Base-by-base conservation (phyloP, 495 filamentous ascomycete species). In the Hyaloscypha hepaticicola region DNA sequence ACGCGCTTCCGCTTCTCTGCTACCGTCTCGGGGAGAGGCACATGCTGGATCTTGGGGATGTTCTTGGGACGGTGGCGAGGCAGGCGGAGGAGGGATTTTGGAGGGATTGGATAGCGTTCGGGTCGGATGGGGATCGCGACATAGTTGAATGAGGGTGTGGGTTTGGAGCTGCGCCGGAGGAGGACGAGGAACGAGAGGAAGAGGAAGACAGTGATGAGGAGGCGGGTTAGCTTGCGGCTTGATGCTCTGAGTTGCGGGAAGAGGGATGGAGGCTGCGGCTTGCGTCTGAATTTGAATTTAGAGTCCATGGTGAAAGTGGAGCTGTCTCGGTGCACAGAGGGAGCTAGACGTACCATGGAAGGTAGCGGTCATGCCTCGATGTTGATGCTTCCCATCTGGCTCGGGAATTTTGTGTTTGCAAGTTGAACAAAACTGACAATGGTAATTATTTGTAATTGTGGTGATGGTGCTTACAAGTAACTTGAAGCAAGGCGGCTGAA, bases 1-100 rank as follows among this genome's bases (percentile, higher is more conserved):
- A 87, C 67, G 12, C 91, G 86, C 67, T 83, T 79, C 64, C 80
- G 79, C 65, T 83, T 87, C n/a, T 80, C 55, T 9, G 28, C 28
- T 3, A 28, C 4, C 9, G 66, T 66, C 49, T 71, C 69, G 3
- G 38, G 14, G 8, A 61, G 28, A 6, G 58, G 58, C 14, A 25
- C 55, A 49, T 63, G 62, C 29, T 71, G 69, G n/a, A 71, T 71
- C 55, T 66, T 63, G 22, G 69, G 69, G 25, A 71, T 27, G 24
- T 68, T 68, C 34, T 60, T 55, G 5, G 55, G 22, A 3, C 58
- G 29, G 3, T 45, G 24, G 5, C 64, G 65, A 0, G 69, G 69
- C 4, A 68, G 58, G 1, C 26, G 65, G n/a, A 70, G 49, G 8
- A 56, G 27, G 14, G 48, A 31, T 19, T n/a, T 28, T 7, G 25